Evolutionary conservation across 2,329 filamentous ascomycete genomes (phyloP), one percentile per base, ranked within the genome.

Genomic region (Colletotrichum destructivum): DNA sequence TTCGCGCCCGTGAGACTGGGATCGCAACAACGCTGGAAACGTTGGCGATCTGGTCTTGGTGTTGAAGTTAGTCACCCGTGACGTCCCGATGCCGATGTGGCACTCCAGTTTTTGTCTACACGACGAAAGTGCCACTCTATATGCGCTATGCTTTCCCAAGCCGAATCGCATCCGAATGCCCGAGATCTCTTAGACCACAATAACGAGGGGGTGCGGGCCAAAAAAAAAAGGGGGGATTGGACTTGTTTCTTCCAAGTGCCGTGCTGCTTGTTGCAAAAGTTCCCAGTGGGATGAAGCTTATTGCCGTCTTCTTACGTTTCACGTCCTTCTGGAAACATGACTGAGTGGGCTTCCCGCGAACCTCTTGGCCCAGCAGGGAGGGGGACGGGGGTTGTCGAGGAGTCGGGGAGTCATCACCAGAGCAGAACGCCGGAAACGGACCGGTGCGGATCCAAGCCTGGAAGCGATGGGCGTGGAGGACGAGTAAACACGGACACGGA

Each of bases 11-110:
- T 56, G 12, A 56, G 31, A 38, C 13, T 13, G 44, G 26, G 21
- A 62, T 62, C 59, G 31, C n/a, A n/a, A 51, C 15, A 51, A 51
- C 44, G 44, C 59, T 62, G 26, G 44, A 23, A 35, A 62, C 44
- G 59, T 62, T 62, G 59, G 31, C 52, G 52, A 40, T 62, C 42
- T 23, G 42, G 18, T 23, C 46, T 35, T n/a, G n/a, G 15, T 40
- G 18, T 21, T 35, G 52, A 56, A 21, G 31, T 31, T 56, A 56
- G 52, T 38, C 31, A 18, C 12, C 31, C 18, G 15, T 40, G 52
- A 56, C 52, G 52, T 40, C 35, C 31, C 15, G 18, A 40, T 15
- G 52, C 18, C 6, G 12, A 40, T 56, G 12, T 38, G 52, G 52
- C 31, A 56, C 52, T 56, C 31, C 18, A 40, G 16, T n/a, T 18